Evolutionary conservation across 208 protist species (phyloP).

Genomic region (Wallacemonas sp.): DNA sequence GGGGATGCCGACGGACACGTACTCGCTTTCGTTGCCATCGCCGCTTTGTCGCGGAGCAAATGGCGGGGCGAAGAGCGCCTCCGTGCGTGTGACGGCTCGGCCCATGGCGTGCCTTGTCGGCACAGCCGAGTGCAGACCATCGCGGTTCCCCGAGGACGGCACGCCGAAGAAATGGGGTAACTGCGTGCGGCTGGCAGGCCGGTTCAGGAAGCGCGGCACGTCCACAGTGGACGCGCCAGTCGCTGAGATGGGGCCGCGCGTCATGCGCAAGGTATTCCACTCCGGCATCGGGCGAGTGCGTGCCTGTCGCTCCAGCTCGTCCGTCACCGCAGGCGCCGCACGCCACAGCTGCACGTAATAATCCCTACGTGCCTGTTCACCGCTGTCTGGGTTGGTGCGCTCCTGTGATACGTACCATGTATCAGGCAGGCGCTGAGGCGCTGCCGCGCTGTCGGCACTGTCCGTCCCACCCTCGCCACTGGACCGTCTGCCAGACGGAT

Average conservation of each 20-base stretch:
- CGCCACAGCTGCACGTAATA: slow-evolving; percentile 10
- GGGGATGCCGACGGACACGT: not conserved
- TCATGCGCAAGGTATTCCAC: not conserved
- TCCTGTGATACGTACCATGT: not conserved
- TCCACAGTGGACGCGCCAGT: not conserved
- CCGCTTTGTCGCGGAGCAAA: not conserved
- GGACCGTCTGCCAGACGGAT: not conserved
- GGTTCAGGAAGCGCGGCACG: not conserved
- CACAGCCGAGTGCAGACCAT: too few relatives aligned
- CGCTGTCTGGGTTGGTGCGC: slow-evolving; percentile 4
- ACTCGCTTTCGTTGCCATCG: not conserved
- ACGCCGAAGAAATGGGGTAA: too few relatives aligned
- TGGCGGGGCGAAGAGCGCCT: slow-evolving; percentile 1
- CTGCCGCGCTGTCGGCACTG: not conserved
- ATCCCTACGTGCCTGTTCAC: slow-evolving; percentile 1
- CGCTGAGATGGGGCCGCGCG: too few relatives aligned
- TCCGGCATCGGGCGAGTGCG: not conserved
- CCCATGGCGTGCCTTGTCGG: too few relatives aligned
- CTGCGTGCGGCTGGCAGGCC: not conserved
- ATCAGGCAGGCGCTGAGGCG: not conserved
- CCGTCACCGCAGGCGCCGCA: not conserved
- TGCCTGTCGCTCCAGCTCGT: not conserved
- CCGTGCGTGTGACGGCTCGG: too few relatives aligned
- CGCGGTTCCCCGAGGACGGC: too few relatives aligned
- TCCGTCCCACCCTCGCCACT: not conserved